Conservation (phyloP, 108 stramenopile genomes). For the Pseudonitzschia multiseries region DNA sequence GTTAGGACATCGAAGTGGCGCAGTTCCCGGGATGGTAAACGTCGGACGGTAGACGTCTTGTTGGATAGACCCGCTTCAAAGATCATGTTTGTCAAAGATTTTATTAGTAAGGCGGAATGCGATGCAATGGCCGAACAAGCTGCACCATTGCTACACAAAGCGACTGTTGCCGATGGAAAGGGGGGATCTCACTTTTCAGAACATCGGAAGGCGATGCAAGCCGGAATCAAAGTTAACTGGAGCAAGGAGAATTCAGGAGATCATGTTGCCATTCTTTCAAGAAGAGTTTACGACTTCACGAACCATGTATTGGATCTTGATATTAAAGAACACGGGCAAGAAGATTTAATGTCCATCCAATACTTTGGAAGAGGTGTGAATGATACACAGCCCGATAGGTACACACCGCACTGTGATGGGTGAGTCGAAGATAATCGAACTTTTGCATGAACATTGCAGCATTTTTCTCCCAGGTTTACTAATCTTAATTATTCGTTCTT, state of each 20-base stretch:
- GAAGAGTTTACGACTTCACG: conserved; percentile 80
- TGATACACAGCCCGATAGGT: conserved; percentile 81
- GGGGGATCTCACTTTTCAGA: conserved; percentile 67
- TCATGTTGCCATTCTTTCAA: conserved; percentile 59
- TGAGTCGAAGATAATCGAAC: conserved; percentile 39
- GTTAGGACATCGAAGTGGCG: conserved; percentile 39
- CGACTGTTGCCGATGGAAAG: conserved; percentile 82
- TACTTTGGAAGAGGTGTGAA: conserved; percentile 79
- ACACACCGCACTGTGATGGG: conserved; percentile 93
- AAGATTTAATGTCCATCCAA: conserved; percentile 84
- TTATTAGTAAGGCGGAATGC: conserved; percentile 84
- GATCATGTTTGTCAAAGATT: conserved; percentile 78
- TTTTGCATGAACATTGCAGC: too few relatives aligned
- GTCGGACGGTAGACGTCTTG: conserved; percentile 47
- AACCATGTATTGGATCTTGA: conserved; percentile 71
- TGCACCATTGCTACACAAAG: conserved; percentile 55
- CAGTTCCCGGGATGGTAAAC: conserved; percentile 17
- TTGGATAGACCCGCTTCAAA: conserved; percentile 63
- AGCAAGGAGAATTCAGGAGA: conserved; percentile 54
- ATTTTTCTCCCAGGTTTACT: too few relatives aligned
- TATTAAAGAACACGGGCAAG: conserved; percentile 77
- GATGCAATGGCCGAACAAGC: conserved; percentile 68
- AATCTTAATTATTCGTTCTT: not conserved
- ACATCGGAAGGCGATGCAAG: conserved; percentile 79
- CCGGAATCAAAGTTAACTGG: conserved; percentile 72